Percentiles rank a stretch among this genome's conserved stretches.
Evolutionary conservation across 148 eudicot species (phyloP).

Genomic region (Vaccinium macrocarpon): DNA sequence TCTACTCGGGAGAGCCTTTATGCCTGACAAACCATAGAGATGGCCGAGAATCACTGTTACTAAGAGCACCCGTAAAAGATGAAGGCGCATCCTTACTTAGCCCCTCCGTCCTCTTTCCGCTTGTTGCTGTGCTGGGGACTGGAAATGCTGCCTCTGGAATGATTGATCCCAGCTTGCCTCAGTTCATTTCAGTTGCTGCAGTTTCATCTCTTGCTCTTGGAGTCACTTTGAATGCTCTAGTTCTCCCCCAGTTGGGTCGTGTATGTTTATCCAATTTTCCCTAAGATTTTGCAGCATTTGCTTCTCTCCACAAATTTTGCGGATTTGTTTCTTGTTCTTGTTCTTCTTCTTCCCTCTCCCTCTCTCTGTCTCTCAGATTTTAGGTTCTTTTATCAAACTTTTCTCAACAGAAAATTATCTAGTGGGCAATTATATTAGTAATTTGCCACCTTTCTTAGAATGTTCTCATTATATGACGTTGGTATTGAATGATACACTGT

Average conservation of each 20-base stretch:
- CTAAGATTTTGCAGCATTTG: constrained; percentile 5
- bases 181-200: constrained; percentile 66
- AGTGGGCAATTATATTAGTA: neutral
- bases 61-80: constrained; percentile 74
- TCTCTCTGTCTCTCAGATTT: neutral
- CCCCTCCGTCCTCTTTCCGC: constrained; percentile 66
- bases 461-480: neutral
- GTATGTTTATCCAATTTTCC: constrained; percentile 33
- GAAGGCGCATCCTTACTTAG: constrained; percentile 43
- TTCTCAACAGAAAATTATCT: neutral
- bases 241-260: constrained; percentile 72
- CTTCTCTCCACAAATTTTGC: neutral
- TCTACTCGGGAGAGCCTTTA: constrained; percentile 85
- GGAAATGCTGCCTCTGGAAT: constrained; percentile 94
- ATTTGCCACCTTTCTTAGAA: neutral
- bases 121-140: constrained; percentile 70
- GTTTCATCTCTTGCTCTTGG: constrained; percentile 74
- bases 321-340: no score
- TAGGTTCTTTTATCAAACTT: neutral
- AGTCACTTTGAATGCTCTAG: constrained; percentile 59
- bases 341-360: no score
- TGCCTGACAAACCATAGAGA: constrained; percentile 82
- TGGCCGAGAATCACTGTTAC: constrained; percentile 72
- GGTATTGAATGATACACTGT: neutral
- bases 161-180: constrained; percentile 87